phyloP scores from a whole-genome alignment of 495 filamentous ascomycete species.

The Tuber brumale region DNA sequence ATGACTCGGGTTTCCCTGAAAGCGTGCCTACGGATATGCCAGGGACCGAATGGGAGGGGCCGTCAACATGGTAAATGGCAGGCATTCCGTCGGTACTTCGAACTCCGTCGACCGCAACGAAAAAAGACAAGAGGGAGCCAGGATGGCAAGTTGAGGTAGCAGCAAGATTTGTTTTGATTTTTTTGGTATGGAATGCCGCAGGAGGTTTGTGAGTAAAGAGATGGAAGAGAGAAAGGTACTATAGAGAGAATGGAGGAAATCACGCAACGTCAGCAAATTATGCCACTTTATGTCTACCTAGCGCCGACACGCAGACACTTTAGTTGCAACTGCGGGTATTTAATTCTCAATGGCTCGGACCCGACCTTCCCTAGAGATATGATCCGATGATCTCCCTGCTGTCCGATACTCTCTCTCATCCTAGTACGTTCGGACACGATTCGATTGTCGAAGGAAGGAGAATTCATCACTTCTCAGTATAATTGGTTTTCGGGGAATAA shows the following conservation, averaged over 20 bases:
- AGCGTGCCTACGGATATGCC: background rate
- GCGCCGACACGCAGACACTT: constrained; percentile 6
- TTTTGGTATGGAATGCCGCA: background rate
- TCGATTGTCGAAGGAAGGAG: background rate
- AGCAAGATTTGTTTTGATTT: background rate
- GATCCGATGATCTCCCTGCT: constrained; percentile 18
- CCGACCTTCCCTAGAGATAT: constrained; percentile 2
- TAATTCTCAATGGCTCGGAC: background rate
- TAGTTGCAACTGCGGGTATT: background rate
- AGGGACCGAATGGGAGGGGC: background rate
- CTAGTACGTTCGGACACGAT: background rate
- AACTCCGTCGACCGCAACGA: background rate
- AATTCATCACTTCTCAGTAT: background rate
- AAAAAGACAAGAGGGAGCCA: constrained; percentile 13
- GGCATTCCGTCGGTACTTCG: background rate
- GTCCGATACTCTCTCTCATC: constrained; percentile 15
- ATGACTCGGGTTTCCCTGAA: background rate
- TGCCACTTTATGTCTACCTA: constrained; percentile 11
- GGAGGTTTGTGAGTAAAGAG: background rate
- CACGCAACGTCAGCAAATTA: constrained; percentile 34
- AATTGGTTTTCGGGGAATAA: background rate
- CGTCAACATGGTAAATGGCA: background rate
- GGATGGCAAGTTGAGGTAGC: constrained; percentile 26
- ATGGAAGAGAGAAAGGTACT: constrained; percentile 6
- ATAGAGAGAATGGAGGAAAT: constrained; percentile 26